phyloP scores from a whole-genome alignment of 2,329 filamentous ascomycete genomes.

The Microascus cirrosus region DNA sequence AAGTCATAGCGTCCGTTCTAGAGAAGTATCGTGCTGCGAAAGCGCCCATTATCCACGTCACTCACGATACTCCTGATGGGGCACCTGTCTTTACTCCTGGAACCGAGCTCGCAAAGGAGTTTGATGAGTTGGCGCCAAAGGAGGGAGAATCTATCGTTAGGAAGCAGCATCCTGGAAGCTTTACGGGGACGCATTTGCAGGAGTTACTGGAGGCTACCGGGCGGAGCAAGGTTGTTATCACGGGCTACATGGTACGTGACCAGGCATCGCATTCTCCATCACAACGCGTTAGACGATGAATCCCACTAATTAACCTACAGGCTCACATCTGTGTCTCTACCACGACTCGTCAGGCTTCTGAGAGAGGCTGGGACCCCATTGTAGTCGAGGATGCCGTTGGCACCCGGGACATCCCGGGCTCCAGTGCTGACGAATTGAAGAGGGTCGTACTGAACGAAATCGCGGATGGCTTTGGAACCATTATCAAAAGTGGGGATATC shows the following conservation, averaged over 20 bases:
- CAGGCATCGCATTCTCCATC: no score
- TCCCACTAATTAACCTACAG: slow-evolving; percentile 15
- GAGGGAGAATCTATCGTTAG: slow-evolving; percentile 43
- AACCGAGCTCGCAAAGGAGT: slow-evolving; percentile 48
- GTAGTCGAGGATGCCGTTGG: slow-evolving; percentile 52
- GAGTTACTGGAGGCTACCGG: slow-evolving; percentile 35
- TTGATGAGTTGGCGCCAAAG: slow-evolving; percentile 44
- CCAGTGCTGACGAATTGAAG: slow-evolving; percentile 38
- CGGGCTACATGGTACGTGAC: slow-evolving; percentile 42
- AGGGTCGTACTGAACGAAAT: slow-evolving; percentile 45
- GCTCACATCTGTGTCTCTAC: slow-evolving; percentile 56
- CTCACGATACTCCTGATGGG: slow-evolving; percentile 46
- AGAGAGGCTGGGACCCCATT: slow-evolving; percentile 53
- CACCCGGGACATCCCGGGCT: slow-evolving; percentile 55
- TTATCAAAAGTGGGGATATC: slow-evolving; percentile 29
- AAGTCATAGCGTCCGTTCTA: slow-evolving; percentile 41
- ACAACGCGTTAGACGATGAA: no score
- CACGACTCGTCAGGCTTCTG: slow-evolving; percentile 47
- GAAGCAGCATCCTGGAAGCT: slow-evolving; percentile 48
- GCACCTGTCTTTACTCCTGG: slow-evolving; percentile 56
- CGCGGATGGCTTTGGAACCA: slow-evolving; percentile 51
- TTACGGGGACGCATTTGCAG: slow-evolving; percentile 49
- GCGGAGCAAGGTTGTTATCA: slow-evolving; percentile 49
- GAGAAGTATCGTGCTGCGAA: slow-evolving; percentile 44
- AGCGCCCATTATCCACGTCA: slow-evolving; percentile 45